phyloP scores from a whole-genome alignment of 768 basidiomycete species.

The Mycena metata region DNA sequence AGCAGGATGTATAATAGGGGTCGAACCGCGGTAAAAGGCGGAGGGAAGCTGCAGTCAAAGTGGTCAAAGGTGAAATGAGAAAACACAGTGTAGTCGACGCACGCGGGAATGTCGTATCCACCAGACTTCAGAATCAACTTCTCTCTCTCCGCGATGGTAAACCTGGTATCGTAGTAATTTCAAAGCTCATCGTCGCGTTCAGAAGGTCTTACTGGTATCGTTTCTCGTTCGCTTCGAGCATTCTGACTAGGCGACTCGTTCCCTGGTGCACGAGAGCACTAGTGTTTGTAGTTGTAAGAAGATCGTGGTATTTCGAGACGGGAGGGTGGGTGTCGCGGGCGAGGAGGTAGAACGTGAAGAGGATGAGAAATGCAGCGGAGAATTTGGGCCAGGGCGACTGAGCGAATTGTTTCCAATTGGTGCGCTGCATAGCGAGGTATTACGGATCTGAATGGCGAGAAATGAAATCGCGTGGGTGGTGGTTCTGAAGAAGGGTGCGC shows the following conservation, averaged over 20 bases:
- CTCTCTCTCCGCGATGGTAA: slow-evolving; percentile 19
- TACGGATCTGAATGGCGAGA: too few relatives aligned
- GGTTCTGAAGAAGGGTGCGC: too few relatives aligned
- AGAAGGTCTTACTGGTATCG: slow-evolving; percentile 14
- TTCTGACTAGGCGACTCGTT: slow-evolving; percentile 23
- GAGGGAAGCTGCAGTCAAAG: slow-evolving; percentile 19
- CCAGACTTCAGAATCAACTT: slow-evolving; percentile 23
- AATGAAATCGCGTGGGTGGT: too few relatives aligned
- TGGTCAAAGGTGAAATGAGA: too few relatives aligned
- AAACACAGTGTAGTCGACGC: not conserved
- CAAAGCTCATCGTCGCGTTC: too few relatives aligned
- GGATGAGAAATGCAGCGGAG: slow-evolving; percentile 19
- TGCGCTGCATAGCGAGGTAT: slow-evolving; percentile 9
- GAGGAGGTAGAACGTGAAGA: slow-evolving; percentile 27
- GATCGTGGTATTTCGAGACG: slow-evolving; percentile 23
- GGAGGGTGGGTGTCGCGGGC: slow-evolving; percentile 6
- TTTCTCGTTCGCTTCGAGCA: slow-evolving; percentile 29
- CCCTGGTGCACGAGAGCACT: not conserved
- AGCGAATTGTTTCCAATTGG: slow-evolving; percentile 16
- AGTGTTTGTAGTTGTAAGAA: slow-evolving; percentile 6
- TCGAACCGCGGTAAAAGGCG: slow-evolving; percentile 4
- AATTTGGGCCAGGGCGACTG: slow-evolving; percentile 28
- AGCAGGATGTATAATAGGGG: not conserved
- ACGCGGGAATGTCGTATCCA: slow-evolving; percentile 26
- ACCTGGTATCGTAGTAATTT: too few relatives aligned